These are phyloP conservation scores for Zasmidium citrigriseum DNA, from an alignment of 2,329 filamentous ascomycete genomes.

Conservation along the genomic window DNA sequence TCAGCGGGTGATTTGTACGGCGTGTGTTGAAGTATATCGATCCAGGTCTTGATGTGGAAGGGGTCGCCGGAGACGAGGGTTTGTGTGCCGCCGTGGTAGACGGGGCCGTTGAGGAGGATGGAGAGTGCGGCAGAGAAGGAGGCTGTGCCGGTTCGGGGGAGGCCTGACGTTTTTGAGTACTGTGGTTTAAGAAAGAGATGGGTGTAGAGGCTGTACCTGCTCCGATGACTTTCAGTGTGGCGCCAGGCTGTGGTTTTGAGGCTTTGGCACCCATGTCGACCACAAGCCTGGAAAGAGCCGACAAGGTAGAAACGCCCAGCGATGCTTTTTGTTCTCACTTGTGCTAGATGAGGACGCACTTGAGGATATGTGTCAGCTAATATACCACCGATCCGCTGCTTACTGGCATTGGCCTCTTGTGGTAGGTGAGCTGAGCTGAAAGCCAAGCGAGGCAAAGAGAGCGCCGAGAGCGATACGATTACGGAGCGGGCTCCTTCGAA, in stretches of 20 bases:
- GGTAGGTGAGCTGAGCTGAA: neutral
- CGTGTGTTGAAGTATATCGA: slow-evolving; percentile 2
- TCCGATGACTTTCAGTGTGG: neutral
- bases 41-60: slow-evolving; percentile 9
- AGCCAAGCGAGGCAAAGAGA: neutral
- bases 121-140: slow-evolving; percentile 13
- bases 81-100: slow-evolving; percentile 16
- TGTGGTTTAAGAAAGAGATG: neutral
- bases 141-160: slow-evolving; percentile 16
- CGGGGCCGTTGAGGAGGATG: slow-evolving; percentile 16
- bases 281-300: too few relatives aligned
- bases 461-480: neutral
- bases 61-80: neutral
- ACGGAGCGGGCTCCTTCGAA: neutral
- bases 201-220: neutral
- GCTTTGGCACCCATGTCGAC: neutral
- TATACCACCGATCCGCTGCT: neutral
- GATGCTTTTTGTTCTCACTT: too few relatives aligned
- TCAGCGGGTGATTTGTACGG: slow-evolving; percentile 6
- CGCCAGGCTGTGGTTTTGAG: neutral
- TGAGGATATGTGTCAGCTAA: too few relatives aligned
- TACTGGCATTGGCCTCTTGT: neutral
- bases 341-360: too few relatives aligned
- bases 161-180: neutral
- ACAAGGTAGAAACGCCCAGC: too few relatives aligned